Percentiles rank a stretch among this genome's conserved stretches.
phyloP scores from a whole-genome alignment of 345 rosid genomes.

The Populus alba region DNA sequence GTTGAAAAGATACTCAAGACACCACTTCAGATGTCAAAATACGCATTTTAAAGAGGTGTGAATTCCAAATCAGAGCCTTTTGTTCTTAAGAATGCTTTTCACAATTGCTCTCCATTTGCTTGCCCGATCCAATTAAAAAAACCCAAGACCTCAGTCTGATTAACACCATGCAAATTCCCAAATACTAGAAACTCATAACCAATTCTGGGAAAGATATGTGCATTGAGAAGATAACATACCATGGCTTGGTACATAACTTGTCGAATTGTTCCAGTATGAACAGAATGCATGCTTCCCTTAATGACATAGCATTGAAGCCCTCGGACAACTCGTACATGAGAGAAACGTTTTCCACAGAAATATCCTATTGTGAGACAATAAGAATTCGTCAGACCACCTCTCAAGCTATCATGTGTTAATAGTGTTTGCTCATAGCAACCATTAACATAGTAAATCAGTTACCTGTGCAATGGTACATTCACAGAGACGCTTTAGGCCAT shows the following conservation, averaged over 20 bases:
- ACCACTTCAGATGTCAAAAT: background rate
- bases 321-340: constrained; percentile 66
- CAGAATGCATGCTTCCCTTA: constrained; percentile 63
- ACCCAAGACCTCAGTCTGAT: too few species aligned
- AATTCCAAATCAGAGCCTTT: background rate
- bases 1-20: too few species aligned
- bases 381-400: background rate
- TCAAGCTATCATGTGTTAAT: background rate
- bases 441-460: background rate
- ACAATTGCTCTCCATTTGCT: background rate
- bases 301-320: constrained; percentile 51
- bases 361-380: constrained; percentile 37
- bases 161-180: background rate
- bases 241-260: constrained; percentile 48
- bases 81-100: background rate
- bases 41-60: background rate
- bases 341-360: constrained; percentile 52
- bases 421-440: background rate
- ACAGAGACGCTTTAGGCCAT: constrained; percentile 68
- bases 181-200: background rate
- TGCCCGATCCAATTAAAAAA: background rate
- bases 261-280: constrained; percentile 55
- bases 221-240: constrained; percentile 35
- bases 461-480: constrained; percentile 73
- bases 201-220: background rate